phyloP scores from a whole-genome alignment of 495 filamentous ascomycete species.

The Sphaerosporella brunnea region DNA sequence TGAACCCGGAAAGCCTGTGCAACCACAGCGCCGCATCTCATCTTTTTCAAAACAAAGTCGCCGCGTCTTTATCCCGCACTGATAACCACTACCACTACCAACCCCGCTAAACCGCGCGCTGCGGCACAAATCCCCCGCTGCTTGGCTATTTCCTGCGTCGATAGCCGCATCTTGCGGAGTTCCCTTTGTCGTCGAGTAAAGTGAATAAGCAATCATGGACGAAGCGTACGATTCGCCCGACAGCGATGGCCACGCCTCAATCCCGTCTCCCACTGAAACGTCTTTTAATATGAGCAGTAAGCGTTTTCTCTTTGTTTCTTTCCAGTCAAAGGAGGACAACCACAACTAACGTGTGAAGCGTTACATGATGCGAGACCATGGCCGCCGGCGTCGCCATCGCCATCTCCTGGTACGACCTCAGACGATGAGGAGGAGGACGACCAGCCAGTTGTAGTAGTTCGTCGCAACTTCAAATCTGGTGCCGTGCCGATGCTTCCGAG shows the following conservation, averaged over 20 bases:
- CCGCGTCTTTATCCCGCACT: no score
- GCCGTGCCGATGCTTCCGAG: neutral
- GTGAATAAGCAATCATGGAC: no score
- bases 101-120: no score
- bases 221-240: conserved; percentile 24
- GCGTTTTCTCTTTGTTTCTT: neutral
- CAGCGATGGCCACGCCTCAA: conserved; percentile 24
- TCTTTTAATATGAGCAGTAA: conserved; percentile 22
- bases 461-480: neutral
- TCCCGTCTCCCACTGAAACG: conserved; percentile 22
- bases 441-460: conserved; percentile 2
- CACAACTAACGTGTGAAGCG: neutral
- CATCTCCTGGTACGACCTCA: conserved; percentile 1
- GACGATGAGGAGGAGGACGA: conserved; percentile 2
- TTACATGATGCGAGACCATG: conserved; percentile 1
- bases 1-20: no score
- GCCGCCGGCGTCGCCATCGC: conserved; percentile 9
- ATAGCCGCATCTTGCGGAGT: no score
- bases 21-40: no score
- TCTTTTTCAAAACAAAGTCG: no score
- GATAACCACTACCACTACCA: no score
- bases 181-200: no score
- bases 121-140: no score
- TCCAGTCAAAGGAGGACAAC: neutral
- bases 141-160: no score